phyloP scores from a whole-genome alignment of 768 basidiomycete species.

The Panus rudis region DNA sequence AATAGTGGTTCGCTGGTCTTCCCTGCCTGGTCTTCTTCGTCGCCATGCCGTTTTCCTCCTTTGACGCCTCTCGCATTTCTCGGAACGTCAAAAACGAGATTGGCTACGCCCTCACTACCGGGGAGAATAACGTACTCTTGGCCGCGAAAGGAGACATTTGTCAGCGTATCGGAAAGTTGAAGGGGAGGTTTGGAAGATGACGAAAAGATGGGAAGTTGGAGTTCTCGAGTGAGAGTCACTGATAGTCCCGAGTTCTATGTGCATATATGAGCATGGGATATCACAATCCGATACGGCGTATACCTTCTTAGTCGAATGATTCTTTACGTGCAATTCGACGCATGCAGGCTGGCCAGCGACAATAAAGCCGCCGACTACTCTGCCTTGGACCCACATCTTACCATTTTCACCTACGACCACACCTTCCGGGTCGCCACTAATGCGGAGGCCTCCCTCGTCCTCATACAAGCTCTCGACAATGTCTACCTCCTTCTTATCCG shows the following conservation, averaged over 20 bases:
- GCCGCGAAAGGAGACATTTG: conserved; percentile 64
- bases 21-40: conserved; percentile 31
- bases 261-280: conserved; percentile 3
- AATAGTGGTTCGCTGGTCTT: conserved; percentile 46
- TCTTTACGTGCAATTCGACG: conserved; percentile 74
- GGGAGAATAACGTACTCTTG: conserved; percentile 70
- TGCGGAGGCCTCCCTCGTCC: too few relatives aligned
- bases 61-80: conserved; percentile 53
- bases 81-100: conserved; percentile 77
- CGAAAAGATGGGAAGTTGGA: conserved; percentile 44
- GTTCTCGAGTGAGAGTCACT: conserved; percentile 50
- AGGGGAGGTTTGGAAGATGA: conserved; percentile 39
- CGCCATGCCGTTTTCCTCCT: conserved; percentile 56
- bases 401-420: conserved; percentile 71
- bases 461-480: conserved; percentile 50
- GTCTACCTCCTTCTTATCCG: conserved; percentile 51
- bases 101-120: conserved; percentile 71
- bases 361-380: conserved; percentile 52
- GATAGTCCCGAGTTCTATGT: conserved; percentile 61
- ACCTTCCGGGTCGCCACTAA: conserved; percentile 42
- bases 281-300: conserved; percentile 9
- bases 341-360: conserved; percentile 66
- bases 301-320: conserved; percentile 77
- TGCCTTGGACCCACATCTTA: conserved; percentile 72
- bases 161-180: conserved; percentile 60